Evolutionary conservation across 1,139 yeast genomes (phyloP).

Genomic region (Hyphopichia burtonii): DNA sequence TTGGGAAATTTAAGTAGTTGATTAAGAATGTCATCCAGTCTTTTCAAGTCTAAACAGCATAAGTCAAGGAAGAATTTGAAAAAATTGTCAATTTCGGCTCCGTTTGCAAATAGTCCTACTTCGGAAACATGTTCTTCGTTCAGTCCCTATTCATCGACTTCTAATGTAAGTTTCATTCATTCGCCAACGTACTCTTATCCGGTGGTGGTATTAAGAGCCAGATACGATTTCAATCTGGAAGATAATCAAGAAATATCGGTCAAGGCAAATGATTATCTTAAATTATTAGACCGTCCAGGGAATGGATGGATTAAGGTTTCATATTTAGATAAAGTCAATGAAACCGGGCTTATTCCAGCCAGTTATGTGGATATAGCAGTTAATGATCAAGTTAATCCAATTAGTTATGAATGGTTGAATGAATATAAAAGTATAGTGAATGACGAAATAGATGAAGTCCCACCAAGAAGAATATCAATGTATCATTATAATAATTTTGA

Average conservation of each 20-base stretch:
- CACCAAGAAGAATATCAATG: constrained; percentile 1
- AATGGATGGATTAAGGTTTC: constrained; percentile 40
- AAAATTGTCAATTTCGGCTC: constrained; percentile 29
- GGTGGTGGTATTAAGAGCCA: constrained; percentile 26
- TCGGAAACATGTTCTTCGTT: not conserved
- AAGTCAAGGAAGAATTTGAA: constrained; percentile 29
- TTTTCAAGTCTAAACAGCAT: constrained; percentile 28
- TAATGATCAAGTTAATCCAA: constrained; percentile 31
- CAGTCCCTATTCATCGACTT: not conserved
- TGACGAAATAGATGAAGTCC: not conserved
- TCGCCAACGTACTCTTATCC: constrained; percentile 3
- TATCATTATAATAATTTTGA: not conserved
- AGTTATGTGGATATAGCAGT: constrained; percentile 38
- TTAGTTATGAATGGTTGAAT: constrained; percentile 31
- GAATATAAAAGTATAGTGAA: constrained; percentile 6
- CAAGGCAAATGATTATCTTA: constrained; percentile 28
- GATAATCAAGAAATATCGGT: constrained; percentile 25
- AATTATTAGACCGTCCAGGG: constrained; percentile 31
- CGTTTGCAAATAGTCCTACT: constrained; percentile 11
- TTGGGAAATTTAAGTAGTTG: too few species aligned
- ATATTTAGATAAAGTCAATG: constrained; percentile 24
- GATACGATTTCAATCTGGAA: constrained; percentile 31
- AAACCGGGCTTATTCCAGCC: constrained; percentile 36
- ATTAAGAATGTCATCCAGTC: constrained; percentile 30
- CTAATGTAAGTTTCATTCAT: not conserved